phyloP scores from a whole-genome alignment of 371 early-diverging fungal species.

The Blakeslea trispora region DNA sequence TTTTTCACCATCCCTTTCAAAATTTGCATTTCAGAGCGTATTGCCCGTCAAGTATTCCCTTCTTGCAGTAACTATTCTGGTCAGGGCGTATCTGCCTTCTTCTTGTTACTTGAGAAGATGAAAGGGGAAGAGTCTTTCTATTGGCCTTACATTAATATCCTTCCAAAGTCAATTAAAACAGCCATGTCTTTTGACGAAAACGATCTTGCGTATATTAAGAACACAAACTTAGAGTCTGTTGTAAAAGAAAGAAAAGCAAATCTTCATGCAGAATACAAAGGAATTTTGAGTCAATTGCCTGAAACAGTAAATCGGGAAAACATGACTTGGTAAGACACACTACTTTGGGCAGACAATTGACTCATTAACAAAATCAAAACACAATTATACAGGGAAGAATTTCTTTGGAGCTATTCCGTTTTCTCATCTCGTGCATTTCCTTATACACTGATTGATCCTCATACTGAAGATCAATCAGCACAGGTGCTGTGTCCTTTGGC shows the following conservation, averaged over 20 bases:
- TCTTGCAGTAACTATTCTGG: constrained; percentile 29
- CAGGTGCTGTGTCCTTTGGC: constrained; percentile 57
- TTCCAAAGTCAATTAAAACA: constrained; percentile 49
- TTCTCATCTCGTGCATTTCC: constrained; percentile 66
- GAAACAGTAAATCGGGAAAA: constrained; percentile 24
- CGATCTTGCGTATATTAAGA: constrained; percentile 49
- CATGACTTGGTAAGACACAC: constrained; percentile 35
- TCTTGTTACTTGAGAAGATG: constrained; percentile 38
- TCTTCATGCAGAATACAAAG: constrained; percentile 36
- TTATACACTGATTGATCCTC: constrained; percentile 46
- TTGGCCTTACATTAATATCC: constrained; percentile 51
- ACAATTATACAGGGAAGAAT: constrained; percentile 47
- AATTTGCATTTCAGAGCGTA: constrained; percentile 43
- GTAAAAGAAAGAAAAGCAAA: constrained; percentile 39
- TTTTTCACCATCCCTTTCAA: constrained; percentile 47
- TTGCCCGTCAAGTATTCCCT: constrained; percentile 46
- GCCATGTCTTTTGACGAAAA: constrained; percentile 43
- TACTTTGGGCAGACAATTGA: constrained; percentile 3
- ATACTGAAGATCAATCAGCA: constrained; percentile 24
- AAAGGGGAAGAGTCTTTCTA: constrained; percentile 46
- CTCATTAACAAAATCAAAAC: constrained; percentile 13
- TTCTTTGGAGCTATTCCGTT: constrained; percentile 61
- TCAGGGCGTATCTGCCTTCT: constrained; percentile 41
- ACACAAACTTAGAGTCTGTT: constrained; percentile 53
- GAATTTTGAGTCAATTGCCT: constrained; percentile 30